Percentiles rank a stretch among this genome's conserved stretches.
Conservation (phyloP, 495 filamentous ascomycete species). For the Trichodelitschia bisporula region DNA sequence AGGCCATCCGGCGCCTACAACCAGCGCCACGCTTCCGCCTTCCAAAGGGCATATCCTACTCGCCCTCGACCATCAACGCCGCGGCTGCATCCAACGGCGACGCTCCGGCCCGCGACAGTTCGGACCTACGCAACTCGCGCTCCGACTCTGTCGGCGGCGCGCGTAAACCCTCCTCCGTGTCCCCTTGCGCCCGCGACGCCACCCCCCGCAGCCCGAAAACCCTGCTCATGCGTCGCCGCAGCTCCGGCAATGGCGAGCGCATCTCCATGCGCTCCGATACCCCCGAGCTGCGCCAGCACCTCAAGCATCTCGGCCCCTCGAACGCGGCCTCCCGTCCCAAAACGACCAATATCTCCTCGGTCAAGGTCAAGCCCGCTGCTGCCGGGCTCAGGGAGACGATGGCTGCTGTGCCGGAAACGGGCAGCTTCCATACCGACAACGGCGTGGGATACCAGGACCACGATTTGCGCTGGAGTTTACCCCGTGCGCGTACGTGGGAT, state of each 20-base stretch:
- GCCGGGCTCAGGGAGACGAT: constrained; percentile 7
- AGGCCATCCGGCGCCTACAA: constrained; percentile 65
- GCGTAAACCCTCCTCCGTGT: neutral
- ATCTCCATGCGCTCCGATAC: constrained; percentile 13
- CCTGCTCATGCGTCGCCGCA: constrained; percentile 22
- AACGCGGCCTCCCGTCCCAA: constrained; percentile 71
- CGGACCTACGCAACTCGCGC: constrained; percentile 1
- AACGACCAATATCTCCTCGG: constrained; percentile 57
- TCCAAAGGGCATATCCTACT: constrained; percentile 30
- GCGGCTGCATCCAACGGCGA: constrained; percentile 1
- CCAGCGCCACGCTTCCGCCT: constrained; percentile 38
- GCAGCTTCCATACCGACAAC: constrained; percentile 1
- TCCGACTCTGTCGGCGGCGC: constrained; percentile 3
- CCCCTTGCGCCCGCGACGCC: no score
- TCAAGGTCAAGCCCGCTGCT: constrained; percentile 62
- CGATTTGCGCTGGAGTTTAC: neutral
- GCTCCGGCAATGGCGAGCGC: constrained; percentile 9
- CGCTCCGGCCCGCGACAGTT: constrained; percentile 2
- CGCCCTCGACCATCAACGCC: no score
- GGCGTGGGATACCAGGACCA: neutral
- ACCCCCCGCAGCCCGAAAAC: constrained; percentile 4
- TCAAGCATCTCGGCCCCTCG: constrained; percentile 78
- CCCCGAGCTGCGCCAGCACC: constrained; percentile 51
- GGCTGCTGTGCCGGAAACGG: constrained; percentile 5
- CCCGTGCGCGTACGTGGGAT: neutral